phyloP scores from a whole-genome alignment of 805 yeast species.

The Cyberlindnera maclurae region DNA sequence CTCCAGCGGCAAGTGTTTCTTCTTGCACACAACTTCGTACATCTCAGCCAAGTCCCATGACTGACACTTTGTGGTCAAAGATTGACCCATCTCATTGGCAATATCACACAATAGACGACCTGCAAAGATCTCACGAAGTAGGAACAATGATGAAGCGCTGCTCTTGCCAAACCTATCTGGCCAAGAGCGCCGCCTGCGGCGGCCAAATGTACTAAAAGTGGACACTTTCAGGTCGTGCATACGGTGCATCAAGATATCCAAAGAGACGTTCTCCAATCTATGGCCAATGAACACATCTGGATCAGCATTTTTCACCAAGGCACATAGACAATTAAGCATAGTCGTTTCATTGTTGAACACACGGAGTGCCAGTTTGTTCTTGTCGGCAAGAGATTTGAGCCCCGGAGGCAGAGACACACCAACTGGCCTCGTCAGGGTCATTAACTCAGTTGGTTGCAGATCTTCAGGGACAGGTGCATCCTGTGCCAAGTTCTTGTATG shows the following conservation, averaged over 20 bases:
- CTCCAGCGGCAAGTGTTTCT: conserved; percentile 55
- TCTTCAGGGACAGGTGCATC: conserved; percentile 67
- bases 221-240: conserved; percentile 67
- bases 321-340: conserved; percentile 67
- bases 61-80: conserved; percentile 84
- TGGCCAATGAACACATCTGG: conserved; percentile 93
- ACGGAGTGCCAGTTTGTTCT: conserved; percentile 44
- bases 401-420: conserved; percentile 74
- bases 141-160: conserved; percentile 42
- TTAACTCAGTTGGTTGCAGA: conserved; percentile 48
- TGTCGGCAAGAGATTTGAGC: conserved; percentile 51
- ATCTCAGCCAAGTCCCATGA: conserved; percentile 92
- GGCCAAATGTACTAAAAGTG: conserved; percentile 78
- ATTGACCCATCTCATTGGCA: conserved; percentile 91
- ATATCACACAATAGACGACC: conserved; percentile 91
- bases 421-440: conserved; percentile 77
- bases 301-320: conserved; percentile 61
- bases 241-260: conserved; percentile 77
- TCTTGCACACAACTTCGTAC: conserved; percentile 72
- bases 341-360: conserved; percentile 68
- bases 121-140: conserved; percentile 62
- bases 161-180: conserved; percentile 64
- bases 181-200: conserved; percentile 70
- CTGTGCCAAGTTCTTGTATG: conserved; percentile 61
- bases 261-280: conserved; percentile 65